A percentile compares a stretch with the other conserved stretches of the same genome.
These are phyloP conservation scores for Porogramme epimiltina DNA, from an alignment of 1,284 basidiomycete species.

Conservation along the genomic window DNA sequence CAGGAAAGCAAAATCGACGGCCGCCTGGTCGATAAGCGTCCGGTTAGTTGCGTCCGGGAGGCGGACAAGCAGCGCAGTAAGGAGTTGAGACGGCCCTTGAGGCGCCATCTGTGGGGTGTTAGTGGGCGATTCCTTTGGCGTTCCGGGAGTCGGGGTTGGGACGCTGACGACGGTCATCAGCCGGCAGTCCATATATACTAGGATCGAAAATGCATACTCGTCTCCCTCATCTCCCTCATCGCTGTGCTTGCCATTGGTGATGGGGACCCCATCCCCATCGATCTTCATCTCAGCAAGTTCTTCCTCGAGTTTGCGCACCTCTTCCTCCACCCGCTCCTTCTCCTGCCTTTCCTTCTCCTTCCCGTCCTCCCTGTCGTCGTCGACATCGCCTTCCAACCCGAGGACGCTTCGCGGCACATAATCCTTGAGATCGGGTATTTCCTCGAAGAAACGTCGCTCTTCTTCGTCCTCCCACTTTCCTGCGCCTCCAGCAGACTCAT, in stretches of 20 bases:
- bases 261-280: conserved; percentile 29
- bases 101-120: conserved; percentile 69
- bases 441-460: conserved; percentile 93
- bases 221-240: conserved; percentile 34
- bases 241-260: conserved; percentile 7
- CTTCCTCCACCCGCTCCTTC: conserved; percentile 55
- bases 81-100: conserved; percentile 90
- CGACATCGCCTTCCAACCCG: conserved; percentile 70
- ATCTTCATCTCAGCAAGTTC: conserved; percentile 55
- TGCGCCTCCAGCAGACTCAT: conserved; percentile 71
- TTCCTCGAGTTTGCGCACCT: conserved; percentile 70
- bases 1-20: conserved; percentile 94
- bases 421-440: conserved; percentile 88
- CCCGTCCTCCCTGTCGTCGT: conserved; percentile 34
- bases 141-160: conserved; percentile 65
- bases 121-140: conserved; percentile 65
- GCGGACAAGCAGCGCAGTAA: conserved; percentile 90
- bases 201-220: conserved; percentile 43
- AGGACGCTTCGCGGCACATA: conserved; percentile 88
- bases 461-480: conserved; percentile 99
- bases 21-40: conserved; percentile 91
- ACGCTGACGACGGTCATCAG: conserved; percentile 35
- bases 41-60: conserved; percentile 93
- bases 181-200: conserved; percentile 2
- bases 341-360: conserved; percentile 49